phyloP scores from a whole-genome alignment of 208 protist species.

The Leishmania mexicana region DNA sequence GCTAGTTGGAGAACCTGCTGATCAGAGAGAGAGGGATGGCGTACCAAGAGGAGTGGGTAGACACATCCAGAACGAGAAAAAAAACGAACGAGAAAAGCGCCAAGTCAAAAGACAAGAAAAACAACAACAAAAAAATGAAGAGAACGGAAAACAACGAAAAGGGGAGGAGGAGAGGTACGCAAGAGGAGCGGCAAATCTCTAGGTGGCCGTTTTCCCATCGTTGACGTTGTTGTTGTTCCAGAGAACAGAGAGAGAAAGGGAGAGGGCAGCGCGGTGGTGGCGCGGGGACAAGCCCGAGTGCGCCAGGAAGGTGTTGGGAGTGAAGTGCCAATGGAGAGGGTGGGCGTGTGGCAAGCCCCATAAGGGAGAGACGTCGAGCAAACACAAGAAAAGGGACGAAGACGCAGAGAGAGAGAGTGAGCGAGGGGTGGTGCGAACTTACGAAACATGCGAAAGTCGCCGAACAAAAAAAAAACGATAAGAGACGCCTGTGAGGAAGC shows the following conservation, averaged over 20 bases:
- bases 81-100: not conserved
- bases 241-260: not conserved
- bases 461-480: not conserved
- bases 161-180: not conserved
- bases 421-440: not conserved
- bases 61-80: not conserved
- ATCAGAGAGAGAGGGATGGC: not conserved
- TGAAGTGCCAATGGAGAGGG: not conserved
- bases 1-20: not conserved
- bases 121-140: not conserved
- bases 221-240: not conserved
- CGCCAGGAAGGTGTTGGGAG: not conserved
- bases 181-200: not conserved
- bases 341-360: not conserved
- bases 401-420: not conserved
- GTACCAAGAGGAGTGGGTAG: not conserved
- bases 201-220: not conserved
- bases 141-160: not conserved
- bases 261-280: not conserved
- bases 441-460: not conserved
- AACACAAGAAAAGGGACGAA: not conserved
- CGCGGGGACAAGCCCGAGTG: not conserved
- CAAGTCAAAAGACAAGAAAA: not conserved
- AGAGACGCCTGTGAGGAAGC: not conserved
- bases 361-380: not conserved